A percentile compares a stretch with the other conserved stretches of the same genome.
These are phyloP conservation scores for Sherardia arvensis DNA, from an alignment of 257 asterid species.

Conservation along the genomic window DNA sequence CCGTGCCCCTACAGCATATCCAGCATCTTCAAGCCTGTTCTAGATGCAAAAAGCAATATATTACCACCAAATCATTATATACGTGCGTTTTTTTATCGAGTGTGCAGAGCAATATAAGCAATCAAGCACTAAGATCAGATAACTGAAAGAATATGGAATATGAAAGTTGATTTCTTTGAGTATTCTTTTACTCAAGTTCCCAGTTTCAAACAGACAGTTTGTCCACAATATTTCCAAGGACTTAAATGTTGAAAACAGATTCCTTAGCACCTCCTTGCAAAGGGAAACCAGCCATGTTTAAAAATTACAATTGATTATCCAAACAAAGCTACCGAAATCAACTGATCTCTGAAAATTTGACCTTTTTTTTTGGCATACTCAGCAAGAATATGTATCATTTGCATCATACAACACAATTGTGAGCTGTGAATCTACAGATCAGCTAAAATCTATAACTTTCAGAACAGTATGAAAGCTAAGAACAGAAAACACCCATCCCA, in stretches of 20 bases:
- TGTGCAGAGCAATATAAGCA: neutral
- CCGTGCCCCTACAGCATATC: conserved; percentile 70
- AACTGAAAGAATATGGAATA: neutral
- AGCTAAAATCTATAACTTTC: neutral
- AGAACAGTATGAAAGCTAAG: neutral
- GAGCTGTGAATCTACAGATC: neutral
- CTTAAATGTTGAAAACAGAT: too few relatives aligned
- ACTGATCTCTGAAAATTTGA: too few relatives aligned
- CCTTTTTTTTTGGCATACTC: too few relatives aligned
- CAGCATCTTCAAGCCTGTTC: conserved; percentile 80
- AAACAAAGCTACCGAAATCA: too few relatives aligned
- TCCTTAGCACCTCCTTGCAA: too few relatives aligned
- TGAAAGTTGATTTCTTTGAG: too few relatives aligned
- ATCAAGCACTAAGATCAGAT: too few relatives aligned
- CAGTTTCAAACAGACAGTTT: neutral
- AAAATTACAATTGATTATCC: too few relatives aligned
- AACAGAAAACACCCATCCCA: neutral
- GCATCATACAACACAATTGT: neutral
- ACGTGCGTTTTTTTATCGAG: neutral
- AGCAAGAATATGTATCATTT: too few relatives aligned
- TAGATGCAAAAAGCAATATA: conserved; percentile 2
- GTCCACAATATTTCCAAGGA: too few relatives aligned
- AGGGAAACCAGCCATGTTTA: too few relatives aligned
- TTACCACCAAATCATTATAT: neutral
- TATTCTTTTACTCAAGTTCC: neutral